A percentile compares a stretch with the other conserved stretches of the same genome.
Evolutionary conservation across 768 basidiomycete species (phyloP).

Genomic region (Hemileccinum rubropunctum): DNA sequence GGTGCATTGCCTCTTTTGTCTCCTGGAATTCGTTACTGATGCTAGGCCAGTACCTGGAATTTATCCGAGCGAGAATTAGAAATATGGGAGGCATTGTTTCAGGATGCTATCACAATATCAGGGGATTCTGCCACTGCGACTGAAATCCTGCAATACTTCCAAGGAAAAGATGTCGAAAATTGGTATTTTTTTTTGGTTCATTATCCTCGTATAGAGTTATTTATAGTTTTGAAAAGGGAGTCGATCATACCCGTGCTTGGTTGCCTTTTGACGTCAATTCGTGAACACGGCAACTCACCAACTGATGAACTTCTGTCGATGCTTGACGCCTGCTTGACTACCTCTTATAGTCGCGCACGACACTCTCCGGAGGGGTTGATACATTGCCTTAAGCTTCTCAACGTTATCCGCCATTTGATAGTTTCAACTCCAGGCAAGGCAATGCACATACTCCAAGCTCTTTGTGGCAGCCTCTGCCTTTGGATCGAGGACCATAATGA

Average conservation of each 20-base stretch:
- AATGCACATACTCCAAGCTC: constrained; percentile 33
- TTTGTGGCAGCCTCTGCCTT: constrained; percentile 39
- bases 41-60: constrained; percentile 40
- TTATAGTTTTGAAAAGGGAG: constrained; percentile 20
- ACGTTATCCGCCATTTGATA: constrained; percentile 34
- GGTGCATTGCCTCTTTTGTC: constrained; percentile 32
- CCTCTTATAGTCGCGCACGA: constrained; percentile 32
- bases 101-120: constrained; percentile 25
- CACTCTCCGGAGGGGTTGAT: constrained; percentile 24
- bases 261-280: constrained; percentile 12
- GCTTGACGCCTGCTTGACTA: constrained; percentile 31
- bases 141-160: constrained; percentile 13
- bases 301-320: constrained; percentile 24
- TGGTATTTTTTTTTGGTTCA: constrained; percentile 16
- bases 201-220: neutral
- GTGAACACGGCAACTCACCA: constrained; percentile 8
- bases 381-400: constrained; percentile 38
- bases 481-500: constrained; percentile 54
- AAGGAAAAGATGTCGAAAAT: constrained; percentile 12
- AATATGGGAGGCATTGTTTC: constrained; percentile 42
- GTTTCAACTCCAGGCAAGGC: constrained; percentile 25
- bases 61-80: constrained; percentile 41
- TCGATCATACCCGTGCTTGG: constrained; percentile 18
- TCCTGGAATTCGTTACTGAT: constrained; percentile 3
- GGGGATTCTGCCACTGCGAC: constrained; percentile 9